Conservation (phyloP, 768 basidiomycete genomes). For the Mycena filopes region DNA sequence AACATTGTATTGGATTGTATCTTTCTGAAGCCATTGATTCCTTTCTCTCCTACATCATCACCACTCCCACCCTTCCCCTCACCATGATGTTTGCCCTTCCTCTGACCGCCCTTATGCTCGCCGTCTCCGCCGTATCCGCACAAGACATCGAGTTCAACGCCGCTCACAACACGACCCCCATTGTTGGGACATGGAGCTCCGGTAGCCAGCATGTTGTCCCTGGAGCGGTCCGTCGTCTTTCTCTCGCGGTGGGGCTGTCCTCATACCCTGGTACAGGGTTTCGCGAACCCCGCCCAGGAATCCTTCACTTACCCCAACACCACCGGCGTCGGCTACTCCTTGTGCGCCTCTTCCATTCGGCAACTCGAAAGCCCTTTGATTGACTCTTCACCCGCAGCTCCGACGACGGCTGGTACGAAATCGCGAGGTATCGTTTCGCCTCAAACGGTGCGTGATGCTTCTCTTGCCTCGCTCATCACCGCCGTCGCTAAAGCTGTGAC, state of each 20-base stretch:
- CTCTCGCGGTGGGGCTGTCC: constrained; percentile 6
- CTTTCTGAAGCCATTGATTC: background rate
- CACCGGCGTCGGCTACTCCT: constrained; percentile 89
- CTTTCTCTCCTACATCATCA: constrained; percentile 9
- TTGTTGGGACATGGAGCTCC: constrained; percentile 89
- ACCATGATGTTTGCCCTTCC: constrained; percentile 53
- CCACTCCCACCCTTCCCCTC: background rate
- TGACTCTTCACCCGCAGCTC: constrained; percentile 57
- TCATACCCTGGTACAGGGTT: constrained; percentile 60
- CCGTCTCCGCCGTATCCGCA: constrained; percentile 45
- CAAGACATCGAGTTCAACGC: constrained; percentile 55
- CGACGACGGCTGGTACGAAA: constrained; percentile 82
- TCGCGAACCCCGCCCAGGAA: constrained; percentile 85
- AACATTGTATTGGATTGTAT: background rate
- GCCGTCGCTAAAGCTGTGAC: constrained; percentile 9
- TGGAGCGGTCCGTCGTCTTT: constrained; percentile 74
- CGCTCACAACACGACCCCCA: constrained; percentile 72
- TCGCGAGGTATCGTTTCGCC: constrained; percentile 89
- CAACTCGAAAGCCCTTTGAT: constrained; percentile 15
- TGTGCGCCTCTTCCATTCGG: constrained; percentile 67
- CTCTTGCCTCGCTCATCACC: background rate
- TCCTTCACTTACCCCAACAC: constrained; percentile 86
- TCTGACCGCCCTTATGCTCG: constrained; percentile 51
- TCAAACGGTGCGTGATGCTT: constrained; percentile 75
- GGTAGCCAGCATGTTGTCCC: constrained; percentile 82